Evolutionary conservation across 2,329 filamentous ascomycete species (phyloP), one percentile per base, ranked within the genome.

Genomic region (Aureobasidium subglaciale): DNA sequence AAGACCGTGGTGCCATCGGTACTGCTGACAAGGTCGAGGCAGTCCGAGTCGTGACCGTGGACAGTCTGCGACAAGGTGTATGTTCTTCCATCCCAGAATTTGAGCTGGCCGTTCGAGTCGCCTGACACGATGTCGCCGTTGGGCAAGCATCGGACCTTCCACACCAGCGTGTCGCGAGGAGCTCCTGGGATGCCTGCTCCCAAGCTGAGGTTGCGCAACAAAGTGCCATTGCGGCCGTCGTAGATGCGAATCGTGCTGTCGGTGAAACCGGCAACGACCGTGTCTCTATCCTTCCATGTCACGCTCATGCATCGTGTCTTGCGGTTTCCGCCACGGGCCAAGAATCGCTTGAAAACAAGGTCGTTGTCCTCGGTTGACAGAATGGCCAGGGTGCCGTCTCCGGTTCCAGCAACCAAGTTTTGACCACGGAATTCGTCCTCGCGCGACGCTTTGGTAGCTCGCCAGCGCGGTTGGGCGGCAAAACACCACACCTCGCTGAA

Each of bases 401-500:
- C 90, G 61, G 92, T 97, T 13, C 93, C 93, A 53, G 85, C 87
- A 11, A 95, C 86, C 37, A 99, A 78, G 67, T 88, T 86, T 70
- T 73, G 75, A 49, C 68, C 67, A 10, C 59, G 46, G 57, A 65
- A 63, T 27, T 64, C 63, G 10, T 65, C 64, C 22, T 41, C 29
- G 15, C 49, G 58, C 38, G 57, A 22, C 4, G 50, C 56, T 57
- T 63, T 63, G 40, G 43, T 42, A 11, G 68, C 58, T 57, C 75
- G 72, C 68, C 72, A 73, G 61, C 77, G 75, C 3, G 92, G 93
- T 72, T 96, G 92, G 13, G 86, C 88, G 57, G 88, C 89, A 64
- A 99, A 81, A 72, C 92, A 97, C 93, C 93, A 99, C 59, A 97
- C 92, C 66, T 96, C 91, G 61, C 90, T 91, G 70, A 95, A 90